Conservation (phyloP, 352 stramenopile genomes). For the Globisporangium alternatum region DNA sequence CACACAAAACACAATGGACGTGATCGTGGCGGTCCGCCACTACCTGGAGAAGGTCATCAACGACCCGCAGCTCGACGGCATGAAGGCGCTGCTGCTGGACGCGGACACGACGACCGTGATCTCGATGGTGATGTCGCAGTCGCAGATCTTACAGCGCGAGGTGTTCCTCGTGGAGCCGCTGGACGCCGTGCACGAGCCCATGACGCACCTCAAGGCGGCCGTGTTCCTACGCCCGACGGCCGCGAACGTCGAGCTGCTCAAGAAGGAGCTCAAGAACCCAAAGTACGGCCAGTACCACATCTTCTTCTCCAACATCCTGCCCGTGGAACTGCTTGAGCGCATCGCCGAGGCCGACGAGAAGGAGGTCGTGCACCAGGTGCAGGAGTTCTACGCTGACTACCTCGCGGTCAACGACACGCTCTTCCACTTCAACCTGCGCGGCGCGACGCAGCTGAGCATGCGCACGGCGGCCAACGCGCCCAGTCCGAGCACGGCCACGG, state of each 20-base stretch:
- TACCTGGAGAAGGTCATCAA: conserved; percentile 85
- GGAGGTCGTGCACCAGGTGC: conserved; percentile 93
- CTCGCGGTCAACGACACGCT: conserved; percentile 97
- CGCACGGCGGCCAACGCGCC: conserved; percentile 27
- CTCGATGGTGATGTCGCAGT: conserved; percentile 95
- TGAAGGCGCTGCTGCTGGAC: conserved; percentile 98
- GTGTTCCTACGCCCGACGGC: conserved; percentile 93
- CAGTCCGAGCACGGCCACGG: conserved; percentile 37
- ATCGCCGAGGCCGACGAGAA: conserved; percentile 95
- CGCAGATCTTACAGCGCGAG: conserved; percentile 94
- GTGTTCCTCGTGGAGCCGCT: conserved; percentile 96
- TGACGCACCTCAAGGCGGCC: conserved; percentile 94
- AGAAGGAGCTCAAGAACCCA: conserved; percentile 90
- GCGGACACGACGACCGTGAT: conserved; percentile 94
- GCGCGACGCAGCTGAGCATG: conserved; percentile 49
- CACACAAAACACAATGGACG: conserved; percentile 46
- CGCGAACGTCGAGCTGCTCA: conserved; percentile 90
- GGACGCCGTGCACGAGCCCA: conserved; percentile 77
- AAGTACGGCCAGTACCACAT: conserved; percentile 99
- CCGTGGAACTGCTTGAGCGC: conserved; percentile 92
- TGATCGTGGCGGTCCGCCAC: conserved; percentile 60
- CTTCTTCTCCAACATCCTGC: conserved; percentile 98
- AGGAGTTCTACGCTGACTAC: conserved; percentile 99
- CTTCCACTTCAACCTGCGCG: conserved; percentile 94
- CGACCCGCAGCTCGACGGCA: conserved; percentile 86